Evolutionary conservation across 306 rosid genomes (phyloP), one percentile per base, ranked within the genome.

Genomic region (Vicia faba): DNA sequence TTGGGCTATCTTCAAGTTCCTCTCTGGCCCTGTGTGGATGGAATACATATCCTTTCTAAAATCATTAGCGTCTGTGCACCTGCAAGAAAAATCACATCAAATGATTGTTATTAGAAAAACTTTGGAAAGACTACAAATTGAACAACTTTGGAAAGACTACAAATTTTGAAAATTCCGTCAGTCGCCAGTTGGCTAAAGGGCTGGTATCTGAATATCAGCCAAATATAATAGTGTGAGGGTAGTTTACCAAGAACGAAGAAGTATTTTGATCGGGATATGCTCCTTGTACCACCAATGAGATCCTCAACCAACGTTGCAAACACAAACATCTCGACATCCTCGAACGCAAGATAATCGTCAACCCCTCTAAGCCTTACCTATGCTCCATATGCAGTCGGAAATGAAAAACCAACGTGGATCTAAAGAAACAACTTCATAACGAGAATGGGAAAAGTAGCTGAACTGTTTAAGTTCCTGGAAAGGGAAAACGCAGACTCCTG

Each of bases 161-260:
- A 62, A 92, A 75, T 78, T 89, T 89, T 80, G 98, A 92, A 84
- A 92, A 86, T 71, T 92, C 98, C 26, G 96, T 92, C 46, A 89
- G 89, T 75, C 96, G 96, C 54, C 96, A 89, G 79, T 79, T 89
- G 96, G 98, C n/a, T n/a, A n/a, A n/a, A n/a, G n/a, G n/a, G n/a
- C n/a, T n/a, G n/a, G n/a, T n/a, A n/a, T n/a, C n/a, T n/a, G n/a
- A n/a, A n/a, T n/a, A n/a, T n/a, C n/a, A n/a, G n/a, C n/a, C n/a
- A n/a, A n/a, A n/a, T n/a, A n/a, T n/a, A n/a, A n/a, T n/a, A n/a
- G n/a, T n/a, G n/a, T n/a, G n/a, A n/a, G n/a, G n/a, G n/a, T n/a
- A n/a, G n/a, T n/a, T n/a, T n/a, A n/a, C n/a, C n/a, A n/a, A n/a
- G n/a, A n/a, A n/a, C n/a, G n/a, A n/a, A n/a, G n/a, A n/a, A n/a